These are phyloP conservation scores for Nannizzia gypsea DNA, from an alignment of 2,329 filamentous ascomycete genomes.

Conservation along the genomic window DNA sequence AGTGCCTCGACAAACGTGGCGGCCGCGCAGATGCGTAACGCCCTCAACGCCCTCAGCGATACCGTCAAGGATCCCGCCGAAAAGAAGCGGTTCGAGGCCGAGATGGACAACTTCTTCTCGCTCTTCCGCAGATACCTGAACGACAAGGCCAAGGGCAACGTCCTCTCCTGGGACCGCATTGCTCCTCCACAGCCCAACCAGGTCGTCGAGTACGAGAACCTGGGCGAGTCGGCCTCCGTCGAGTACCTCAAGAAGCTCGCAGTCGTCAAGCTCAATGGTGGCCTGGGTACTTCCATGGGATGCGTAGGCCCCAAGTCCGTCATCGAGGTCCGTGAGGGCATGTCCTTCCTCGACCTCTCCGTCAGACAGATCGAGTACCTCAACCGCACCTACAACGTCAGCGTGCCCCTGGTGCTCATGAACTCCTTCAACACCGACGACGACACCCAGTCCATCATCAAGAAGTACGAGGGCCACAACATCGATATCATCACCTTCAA, in stretches of 20 bases:
- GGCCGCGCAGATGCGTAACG: constrained; percentile 97
- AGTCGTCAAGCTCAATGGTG: constrained; percentile 97
- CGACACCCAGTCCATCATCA: constrained; percentile 97
- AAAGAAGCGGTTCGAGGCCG: constrained; percentile 83
- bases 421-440: constrained; percentile 99
- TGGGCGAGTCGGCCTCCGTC: constrained; percentile 80
- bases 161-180: constrained; percentile 93
- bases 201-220: constrained; percentile 87
- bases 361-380: constrained; percentile 98
- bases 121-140: constrained; percentile 97
- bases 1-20: constrained; percentile 98
- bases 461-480: constrained; percentile 99
- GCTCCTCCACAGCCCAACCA: constrained; percentile 83
- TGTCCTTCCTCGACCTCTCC: constrained; percentile 98
- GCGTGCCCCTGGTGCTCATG: constrained; percentile 97
- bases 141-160: constrained; percentile 97
- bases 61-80: constrained; percentile 66
- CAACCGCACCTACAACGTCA: constrained; percentile 94
- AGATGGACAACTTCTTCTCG: constrained; percentile 99
- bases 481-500: constrained; percentile 99
- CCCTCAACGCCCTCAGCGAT: constrained; percentile 83
- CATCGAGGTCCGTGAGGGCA: constrained; percentile 98
- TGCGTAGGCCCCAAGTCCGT: constrained; percentile 99
- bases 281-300: constrained; percentile 98
- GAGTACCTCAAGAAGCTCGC: constrained; percentile 95